Conservation (phyloP, 257 asterid species). For the Solanum sejunctum region DNA sequence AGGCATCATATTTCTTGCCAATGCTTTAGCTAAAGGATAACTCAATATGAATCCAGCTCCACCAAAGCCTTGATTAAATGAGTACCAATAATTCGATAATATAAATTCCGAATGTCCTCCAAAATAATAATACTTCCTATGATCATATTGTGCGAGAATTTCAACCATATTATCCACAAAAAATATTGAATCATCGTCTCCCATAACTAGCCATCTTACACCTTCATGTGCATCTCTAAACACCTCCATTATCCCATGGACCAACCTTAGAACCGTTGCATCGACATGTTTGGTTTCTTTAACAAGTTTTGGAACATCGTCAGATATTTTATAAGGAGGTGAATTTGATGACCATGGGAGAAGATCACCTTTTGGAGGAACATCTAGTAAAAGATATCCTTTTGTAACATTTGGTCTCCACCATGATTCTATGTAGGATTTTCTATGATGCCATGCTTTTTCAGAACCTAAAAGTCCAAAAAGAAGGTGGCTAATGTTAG, state of each 20-base stretch:
- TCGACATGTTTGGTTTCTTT: constrained; percentile 11
- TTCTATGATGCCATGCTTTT: constrained; percentile 17
- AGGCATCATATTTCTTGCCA: constrained; percentile 18
- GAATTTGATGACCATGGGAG: constrained; percentile 24
- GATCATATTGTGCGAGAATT: constrained; percentile 27
- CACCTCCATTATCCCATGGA: constrained; percentile 18
- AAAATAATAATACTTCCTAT: constrained; percentile 17
- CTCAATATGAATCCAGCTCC: constrained; percentile 36
- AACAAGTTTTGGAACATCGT: constrained; percentile 9
- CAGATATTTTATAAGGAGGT: constrained; percentile 18
- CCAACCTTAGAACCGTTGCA: constrained; percentile 18
- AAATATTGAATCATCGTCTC: constrained; percentile 38
- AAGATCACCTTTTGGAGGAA: neutral
- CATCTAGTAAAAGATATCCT: constrained; percentile 28
- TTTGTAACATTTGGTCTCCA: constrained; percentile 36
- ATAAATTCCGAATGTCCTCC: constrained; percentile 35
- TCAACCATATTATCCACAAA: constrained; percentile 31
- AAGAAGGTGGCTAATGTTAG: constrained; percentile 20
- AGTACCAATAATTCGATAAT: constrained; percentile 18
- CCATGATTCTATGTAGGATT: constrained; percentile 26
- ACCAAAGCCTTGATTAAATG: constrained; percentile 40
- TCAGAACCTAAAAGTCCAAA: constrained; percentile 32
- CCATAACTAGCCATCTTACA: constrained; percentile 34
- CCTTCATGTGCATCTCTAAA: constrained; percentile 7
- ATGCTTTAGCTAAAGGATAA: constrained; percentile 28